Base-by-base conservation (phyloP, 1,284 basidiomycete species). In the Ceratorhiza oryzae-sativae region DNA sequence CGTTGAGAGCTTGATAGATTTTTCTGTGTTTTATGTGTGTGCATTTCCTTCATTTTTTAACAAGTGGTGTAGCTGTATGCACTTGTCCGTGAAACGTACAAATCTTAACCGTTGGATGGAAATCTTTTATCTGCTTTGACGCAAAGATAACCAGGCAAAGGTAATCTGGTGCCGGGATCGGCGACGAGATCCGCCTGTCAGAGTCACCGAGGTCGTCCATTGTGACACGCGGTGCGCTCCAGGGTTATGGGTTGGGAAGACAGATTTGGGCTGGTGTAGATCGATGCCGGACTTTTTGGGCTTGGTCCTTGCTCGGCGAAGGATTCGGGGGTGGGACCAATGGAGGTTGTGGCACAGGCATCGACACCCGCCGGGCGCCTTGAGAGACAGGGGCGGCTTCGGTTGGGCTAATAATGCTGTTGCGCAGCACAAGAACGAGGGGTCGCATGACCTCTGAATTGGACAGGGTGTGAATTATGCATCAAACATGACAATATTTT, bases 21-120 rank as follows among this genome's bases (percentile, higher is more conserved):
- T 55, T 20, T 39, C 49, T 67, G 48, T 67, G 48, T 42, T 55
- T 55, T 55, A 42, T n/a, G n/a, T n/a, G 12, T 55, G 46, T 39
- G 15, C 48, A 20, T 53, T 65, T 36, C 32, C 41, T 51, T 55
- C 55, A 12, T 12, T 39, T 53, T n/a, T 53, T 32, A 41, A 51
- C 30, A 55, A 18, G 48, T 49, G 49, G 63, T 67, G 63, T 67
- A 67, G 63, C 63, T 34, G 51, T 67, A 67, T 67, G 63, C 49
- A 55, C 63, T 6, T 27, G 36, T 39, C 49, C 49, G 55, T 67
- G 63, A 67, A 67, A 55, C 61, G 63, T 55, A 27, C 63, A 68
- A 68, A 27, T 2, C 46, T 68, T 55, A 10, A 20, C 41, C 58
- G 39, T 58, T 41, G 18, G 20, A 20, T 20, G 55, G n/a, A n/a